Evolutionary conservation across 192 early-diverging fungal genomes (phyloP).

Genomic region (Entrophospora sp.): DNA sequence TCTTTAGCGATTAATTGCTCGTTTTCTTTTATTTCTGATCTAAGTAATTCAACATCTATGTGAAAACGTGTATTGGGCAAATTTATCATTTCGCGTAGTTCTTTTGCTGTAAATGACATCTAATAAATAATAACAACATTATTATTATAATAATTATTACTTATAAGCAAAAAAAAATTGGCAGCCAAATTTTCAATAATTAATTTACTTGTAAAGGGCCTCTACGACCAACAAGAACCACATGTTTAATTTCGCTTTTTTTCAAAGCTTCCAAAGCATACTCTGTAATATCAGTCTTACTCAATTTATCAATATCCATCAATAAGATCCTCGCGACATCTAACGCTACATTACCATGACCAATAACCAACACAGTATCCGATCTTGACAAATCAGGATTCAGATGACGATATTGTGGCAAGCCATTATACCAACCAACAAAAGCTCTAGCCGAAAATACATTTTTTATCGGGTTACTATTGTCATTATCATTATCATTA

Average conservation of each 20-base stretch:
- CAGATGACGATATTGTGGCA: constrained; percentile 56
- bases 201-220: constrained; percentile 75
- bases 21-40: constrained; percentile 38
- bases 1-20: constrained; percentile 31
- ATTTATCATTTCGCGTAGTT: constrained; percentile 85
- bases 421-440: constrained; percentile 95
- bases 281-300: constrained; percentile 78
- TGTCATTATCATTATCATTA: no score
- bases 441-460: constrained; percentile 73
- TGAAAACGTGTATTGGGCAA: constrained; percentile 55
- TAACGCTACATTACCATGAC: constrained; percentile 91
- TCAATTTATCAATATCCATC: constrained; percentile 56
- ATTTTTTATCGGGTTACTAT: constrained; percentile 33
- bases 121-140: constrained; percentile 8
- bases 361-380: constrained; percentile 77
- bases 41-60: constrained; percentile 53
- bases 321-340: constrained; percentile 86
- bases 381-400: constrained; percentile 48
- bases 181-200: no score
- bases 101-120: constrained; percentile 89
- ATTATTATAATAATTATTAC: neutral
- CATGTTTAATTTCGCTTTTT: constrained; percentile 65
- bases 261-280: constrained; percentile 58
- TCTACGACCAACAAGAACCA: constrained; percentile 82
- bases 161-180: neutral